These are phyloP conservation scores for Ogataea nonfermentans DNA, from an alignment of 805 yeast genomes.

Conservation along the genomic window DNA sequence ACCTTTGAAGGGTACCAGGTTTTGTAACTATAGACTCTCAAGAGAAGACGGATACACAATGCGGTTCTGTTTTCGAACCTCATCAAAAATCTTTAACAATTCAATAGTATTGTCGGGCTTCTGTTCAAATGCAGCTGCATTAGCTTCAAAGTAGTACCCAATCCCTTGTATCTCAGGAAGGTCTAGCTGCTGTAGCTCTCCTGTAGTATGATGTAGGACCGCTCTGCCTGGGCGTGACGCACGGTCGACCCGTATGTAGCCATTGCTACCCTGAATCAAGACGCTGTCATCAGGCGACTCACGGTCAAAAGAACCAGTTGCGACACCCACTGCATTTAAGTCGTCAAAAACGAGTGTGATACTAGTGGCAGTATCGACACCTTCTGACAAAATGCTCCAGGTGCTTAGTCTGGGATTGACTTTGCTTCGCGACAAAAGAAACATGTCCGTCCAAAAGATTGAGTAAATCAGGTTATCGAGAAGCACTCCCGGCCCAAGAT, in stretches of 20 bases:
- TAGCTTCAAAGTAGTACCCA: slow-evolving; percentile 56
- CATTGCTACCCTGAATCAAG: slow-evolving; percentile 22
- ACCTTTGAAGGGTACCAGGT: slow-evolving; percentile 8
- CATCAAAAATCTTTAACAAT: slow-evolving; percentile 46
- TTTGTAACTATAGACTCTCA: slow-evolving; percentile 8
- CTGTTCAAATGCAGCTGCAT: slow-evolving; percentile 48
- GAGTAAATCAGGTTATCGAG: slow-evolving; percentile 55
- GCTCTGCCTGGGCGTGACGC: slow-evolving; percentile 26
- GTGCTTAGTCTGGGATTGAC: slow-evolving; percentile 27
- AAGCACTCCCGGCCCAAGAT: slow-evolving; percentile 54
- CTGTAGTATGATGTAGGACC: slow-evolving; percentile 8
- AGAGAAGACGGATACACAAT: slow-evolving; percentile 37
- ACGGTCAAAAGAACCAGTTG: slow-evolving; percentile 28
- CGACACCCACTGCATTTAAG: slow-evolving; percentile 38
- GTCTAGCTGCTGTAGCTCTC: slow-evolving; percentile 22
- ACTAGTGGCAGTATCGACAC: slow-evolving; percentile 38
- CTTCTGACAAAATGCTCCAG: slow-evolving; percentile 32
- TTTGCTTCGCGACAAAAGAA: slow-evolving; percentile 33
- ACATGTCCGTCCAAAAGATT: slow-evolving; percentile 42
- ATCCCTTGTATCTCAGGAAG: slow-evolving; percentile 35
- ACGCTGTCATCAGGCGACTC: slow-evolving; percentile 11
- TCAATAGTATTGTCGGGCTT: slow-evolving; percentile 40
- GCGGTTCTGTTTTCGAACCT: slow-evolving; percentile 41
- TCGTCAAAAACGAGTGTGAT: slow-evolving; percentile 37
- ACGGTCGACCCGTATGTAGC: slow-evolving; percentile 15